These are phyloP conservation scores for Madurella mycetomatis DNA, from an alignment of 2,329 filamentous ascomycete genomes.

Conservation along the genomic window DNA sequence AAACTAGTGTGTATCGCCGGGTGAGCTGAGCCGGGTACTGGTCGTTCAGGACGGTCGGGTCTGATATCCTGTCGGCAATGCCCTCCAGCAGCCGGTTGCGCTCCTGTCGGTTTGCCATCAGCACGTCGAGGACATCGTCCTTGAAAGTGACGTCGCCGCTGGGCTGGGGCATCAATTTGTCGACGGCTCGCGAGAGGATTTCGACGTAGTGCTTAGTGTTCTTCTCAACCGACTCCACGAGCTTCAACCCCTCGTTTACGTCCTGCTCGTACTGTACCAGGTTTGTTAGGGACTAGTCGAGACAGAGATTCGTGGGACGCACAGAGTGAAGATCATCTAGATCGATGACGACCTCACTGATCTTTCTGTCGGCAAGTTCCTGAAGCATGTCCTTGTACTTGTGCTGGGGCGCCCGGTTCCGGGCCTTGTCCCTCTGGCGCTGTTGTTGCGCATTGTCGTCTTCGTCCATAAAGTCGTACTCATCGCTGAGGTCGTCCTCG, in stretches of 20 bases:
- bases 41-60: slow-evolving; percentile 63
- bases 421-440: slow-evolving; percentile 47
- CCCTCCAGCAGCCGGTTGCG: slow-evolving; percentile 74
- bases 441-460: slow-evolving; percentile 56
- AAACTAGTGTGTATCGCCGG: slow-evolving; percentile 89
- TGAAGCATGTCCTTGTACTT: slow-evolving; percentile 91
- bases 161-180: slow-evolving; percentile 77
- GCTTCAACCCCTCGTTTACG: slow-evolving; percentile 61
- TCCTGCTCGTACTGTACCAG: slow-evolving; percentile 66
- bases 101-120: slow-evolving; percentile 86
- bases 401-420: slow-evolving; percentile 56
- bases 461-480: slow-evolving; percentile 91
- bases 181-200: slow-evolving; percentile 80
- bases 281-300: background rate
- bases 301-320: slow-evolving; percentile 28
- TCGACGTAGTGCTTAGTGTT: slow-evolving; percentile 97
- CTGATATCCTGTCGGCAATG: slow-evolving; percentile 60
- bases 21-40: slow-evolving; percentile 91
- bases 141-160: slow-evolving; percentile 83
- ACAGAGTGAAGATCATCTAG: slow-evolving; percentile 80
- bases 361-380: slow-evolving; percentile 74
- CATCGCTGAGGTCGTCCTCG: slow-evolving; percentile 80
- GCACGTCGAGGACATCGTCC: slow-evolving; percentile 92
- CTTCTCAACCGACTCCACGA: slow-evolving; percentile 79
- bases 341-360: slow-evolving; percentile 77